These are phyloP conservation scores for Yamadazyma dendronema DNA, from an alignment of 1,139 yeast genomes.

Conservation along the genomic window DNA sequence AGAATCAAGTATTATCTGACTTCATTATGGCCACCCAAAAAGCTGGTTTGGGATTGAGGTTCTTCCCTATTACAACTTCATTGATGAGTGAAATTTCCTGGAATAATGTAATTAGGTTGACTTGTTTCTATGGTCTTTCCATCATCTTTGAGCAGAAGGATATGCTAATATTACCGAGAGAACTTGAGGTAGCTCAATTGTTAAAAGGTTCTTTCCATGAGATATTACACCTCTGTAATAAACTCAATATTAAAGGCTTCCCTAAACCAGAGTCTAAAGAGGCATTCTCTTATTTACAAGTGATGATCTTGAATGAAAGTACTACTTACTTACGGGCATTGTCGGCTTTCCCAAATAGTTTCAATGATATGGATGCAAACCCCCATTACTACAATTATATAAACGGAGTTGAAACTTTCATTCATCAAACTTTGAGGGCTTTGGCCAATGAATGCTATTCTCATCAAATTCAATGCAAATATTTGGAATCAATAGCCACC, in stretches of 20 bases:
- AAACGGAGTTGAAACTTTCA: conserved; percentile 18
- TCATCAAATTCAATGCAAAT: neutral
- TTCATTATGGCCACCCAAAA: neutral
- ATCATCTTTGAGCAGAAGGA: conserved; percentile 23
- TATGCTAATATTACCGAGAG: conserved; percentile 12
- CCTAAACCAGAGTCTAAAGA: conserved; percentile 11
- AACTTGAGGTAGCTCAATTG: conserved; percentile 13
- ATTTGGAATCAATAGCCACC: neutral
- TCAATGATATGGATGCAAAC: conserved; percentile 15
- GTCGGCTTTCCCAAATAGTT: conserved; percentile 1
- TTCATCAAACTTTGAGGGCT: conserved; percentile 9
- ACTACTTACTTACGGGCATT: conserved; percentile 7
- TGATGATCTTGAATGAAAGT: conserved; percentile 13
- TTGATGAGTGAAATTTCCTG: conserved; percentile 3
- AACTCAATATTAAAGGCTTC: conserved; percentile 7
- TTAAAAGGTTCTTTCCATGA: conserved; percentile 23
- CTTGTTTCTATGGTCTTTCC: conserved; percentile 20
- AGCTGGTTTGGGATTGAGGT: neutral
- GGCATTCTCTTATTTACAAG: conserved; percentile 14
- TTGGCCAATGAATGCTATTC: conserved; percentile 13
- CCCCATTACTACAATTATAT: conserved; percentile 19
- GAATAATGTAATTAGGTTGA: conserved; percentile 8
- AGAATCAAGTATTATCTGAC: neutral
- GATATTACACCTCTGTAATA: conserved; percentile 13
- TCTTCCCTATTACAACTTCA: neutral